Evolutionary conservation across 169 alveolate genomes (phyloP), one percentile per base, ranked within the genome.

Genomic region (Plasmodium vivax): DNA sequence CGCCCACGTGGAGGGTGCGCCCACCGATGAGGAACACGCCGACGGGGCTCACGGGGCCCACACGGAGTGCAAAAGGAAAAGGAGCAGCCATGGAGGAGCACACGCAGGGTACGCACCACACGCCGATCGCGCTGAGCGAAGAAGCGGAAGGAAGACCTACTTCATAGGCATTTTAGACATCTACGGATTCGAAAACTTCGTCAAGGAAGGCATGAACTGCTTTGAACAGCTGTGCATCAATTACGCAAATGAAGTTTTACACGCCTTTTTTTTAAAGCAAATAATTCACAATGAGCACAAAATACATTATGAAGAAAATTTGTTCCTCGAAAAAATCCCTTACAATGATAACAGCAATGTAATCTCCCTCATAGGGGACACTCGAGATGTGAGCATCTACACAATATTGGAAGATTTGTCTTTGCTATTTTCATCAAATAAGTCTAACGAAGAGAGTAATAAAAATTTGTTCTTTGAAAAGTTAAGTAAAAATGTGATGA

Each of bases 221-320:
- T 96, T 97, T 85, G 99, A 98, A 92, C 98, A 98, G 95, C 93
- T 98, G 43, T 96, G 98, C 85, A 98, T 98, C 77, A 98, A 98
- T 95, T 98, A 97, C 88, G 98, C 98, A 7, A 98, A 98, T 79
- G 99, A 98, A 95, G 92, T 94, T 71, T 93, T 97, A 62, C 98
- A 98, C 83, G 95, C 97, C 71, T 96, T 96, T 87, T 98, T 98
- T 96, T 96, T 97, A 77, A 96, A 98, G 82, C 98, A 97, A 80
- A 96, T 97, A 87, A 96, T 98, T 14, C 41, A 90, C 90, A 96
- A 96, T 71, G 93, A 96, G 73, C 98, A 97, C 81, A 96, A 96
- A 73, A 93, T 96, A 36, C 96, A 95, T 62, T 97, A 97, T 85
- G 96, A 94, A 91, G 96, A 94, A 82, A 90, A 90, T 62, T 62